Evolutionary conservation across 164 flowering plant species (phyloP), one percentile per base, ranked within the genome.

Genomic region (Berberis vulgaris): DNA sequence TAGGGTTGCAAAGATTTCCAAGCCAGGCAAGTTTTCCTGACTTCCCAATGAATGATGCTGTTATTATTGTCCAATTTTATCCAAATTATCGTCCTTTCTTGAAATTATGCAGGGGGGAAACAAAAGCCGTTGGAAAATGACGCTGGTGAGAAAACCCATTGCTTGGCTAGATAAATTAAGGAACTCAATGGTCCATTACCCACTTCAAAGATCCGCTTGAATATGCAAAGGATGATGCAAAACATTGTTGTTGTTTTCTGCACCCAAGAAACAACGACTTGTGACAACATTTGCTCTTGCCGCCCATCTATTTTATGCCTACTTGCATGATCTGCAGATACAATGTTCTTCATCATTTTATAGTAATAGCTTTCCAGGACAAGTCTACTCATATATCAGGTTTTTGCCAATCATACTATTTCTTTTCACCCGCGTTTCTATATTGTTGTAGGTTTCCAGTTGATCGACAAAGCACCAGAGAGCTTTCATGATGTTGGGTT

Each of bases 211-310:
- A 87, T 94, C 64, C 85, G 98, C 50, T 67, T 94, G 75, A 84
- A 91, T 78, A 91, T 94, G 98, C 98, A 94, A 70, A 81, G 95
- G 12, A 53, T 87, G 57, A 94, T 94, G 98, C 98, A 94, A 78
- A 94, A 72, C 61, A 84, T 91, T 86, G 98, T 97, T 67, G 97
- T 96, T 64, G 97, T 94, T 13, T 94, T 94, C 72, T 92, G 96
- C 50, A 88, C 92, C 2, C 97, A 88, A 56, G 91, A 94, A 69
- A 87, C 98, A 9, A 26, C 26, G 26, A 26, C 26, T 26, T 26
- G 26, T 26, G 26, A 26, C 26, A 26, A 26, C 26, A 26, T 26
- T 26, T 26, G 26, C 26, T 26, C 26, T 26, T 26, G 26, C 26
- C 26, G 26, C 26, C 26, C 26, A 26, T 26, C 26, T 26, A 26